phyloP scores from a whole-genome alignment of 179 eudicot genomes.

The Patellifolia procumbens region DNA sequence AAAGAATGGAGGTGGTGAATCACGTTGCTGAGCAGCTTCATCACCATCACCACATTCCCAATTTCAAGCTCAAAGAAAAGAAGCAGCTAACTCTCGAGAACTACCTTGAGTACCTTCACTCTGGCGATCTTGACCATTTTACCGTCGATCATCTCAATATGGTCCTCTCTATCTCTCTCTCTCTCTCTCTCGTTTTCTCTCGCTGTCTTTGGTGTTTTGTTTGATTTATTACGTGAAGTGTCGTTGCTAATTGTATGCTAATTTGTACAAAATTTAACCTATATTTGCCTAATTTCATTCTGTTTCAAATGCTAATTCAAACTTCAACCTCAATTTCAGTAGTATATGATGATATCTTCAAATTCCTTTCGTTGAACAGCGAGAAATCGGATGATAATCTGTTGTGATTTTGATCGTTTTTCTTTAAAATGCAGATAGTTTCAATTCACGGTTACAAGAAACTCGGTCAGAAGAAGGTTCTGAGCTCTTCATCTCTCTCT shows the following conservation, averaged over 20 bases:
- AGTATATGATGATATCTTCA: background rate
- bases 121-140: conserved; percentile 14
- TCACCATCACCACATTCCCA: background rate
- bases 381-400: background rate
- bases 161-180: conserved; percentile 16
- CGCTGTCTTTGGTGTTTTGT: too few relatives aligned
- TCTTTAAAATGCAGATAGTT: conserved; percentile 28
- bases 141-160: conserved; percentile 13
- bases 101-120: conserved; percentile 27
- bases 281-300: background rate
- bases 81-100: conserved; percentile 22
- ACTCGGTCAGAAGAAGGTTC: conserved; percentile 19
- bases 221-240: background rate
- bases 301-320: background rate
- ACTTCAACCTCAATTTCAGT: background rate
- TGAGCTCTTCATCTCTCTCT: background rate
- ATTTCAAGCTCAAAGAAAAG: background rate
- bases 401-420: background rate
- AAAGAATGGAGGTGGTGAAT: conserved; percentile 6
- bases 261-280: background rate
- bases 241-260: background rate
- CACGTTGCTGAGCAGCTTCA: background rate
- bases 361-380: background rate
- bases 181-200: too few relatives aligned
- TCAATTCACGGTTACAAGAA: conserved; percentile 31